Percentiles rank a stretch among this genome's conserved stretches.
Conservation (phyloP, 2,329 filamentous ascomycete species). For the Trichoderma breve region DNA sequence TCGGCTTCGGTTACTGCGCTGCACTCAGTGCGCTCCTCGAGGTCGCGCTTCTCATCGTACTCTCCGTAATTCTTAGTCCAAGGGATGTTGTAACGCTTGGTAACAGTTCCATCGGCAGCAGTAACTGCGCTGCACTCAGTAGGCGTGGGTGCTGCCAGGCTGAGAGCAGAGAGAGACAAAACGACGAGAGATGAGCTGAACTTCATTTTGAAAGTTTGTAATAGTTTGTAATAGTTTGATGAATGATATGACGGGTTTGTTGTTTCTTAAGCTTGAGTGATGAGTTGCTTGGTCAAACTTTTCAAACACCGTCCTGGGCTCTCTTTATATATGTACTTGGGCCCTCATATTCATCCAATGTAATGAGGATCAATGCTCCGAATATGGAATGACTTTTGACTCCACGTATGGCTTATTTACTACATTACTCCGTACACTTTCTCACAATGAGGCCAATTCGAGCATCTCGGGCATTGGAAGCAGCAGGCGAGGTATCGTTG, state of each 20-base stretch:
- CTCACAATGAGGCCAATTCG: background rate
- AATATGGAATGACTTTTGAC: background rate
- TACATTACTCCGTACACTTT: background rate
- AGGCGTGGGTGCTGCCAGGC: background rate
- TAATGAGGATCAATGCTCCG: background rate
- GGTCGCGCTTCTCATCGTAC: no score
- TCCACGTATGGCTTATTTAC: background rate
- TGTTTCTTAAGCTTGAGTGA: background rate
- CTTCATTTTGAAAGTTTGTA: background rate
- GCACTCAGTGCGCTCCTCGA: no score
- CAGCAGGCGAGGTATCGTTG: background rate
- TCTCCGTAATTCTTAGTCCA: no score
- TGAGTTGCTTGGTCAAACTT: background rate
- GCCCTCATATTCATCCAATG: background rate
- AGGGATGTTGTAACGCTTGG: no score
- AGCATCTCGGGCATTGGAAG: background rate
- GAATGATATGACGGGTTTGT: background rate
- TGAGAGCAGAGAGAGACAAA: background rate
- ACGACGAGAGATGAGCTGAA: background rate
- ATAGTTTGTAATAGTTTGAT: background rate
- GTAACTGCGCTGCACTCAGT: background rate
- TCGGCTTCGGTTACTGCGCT: no score
- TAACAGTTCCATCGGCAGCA: no score
- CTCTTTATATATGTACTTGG: background rate
- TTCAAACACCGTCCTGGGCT: background rate